Base-by-base conservation (phyloP, 495 filamentous ascomycete genomes). In the Trichodelitschia bisporula region DNA sequence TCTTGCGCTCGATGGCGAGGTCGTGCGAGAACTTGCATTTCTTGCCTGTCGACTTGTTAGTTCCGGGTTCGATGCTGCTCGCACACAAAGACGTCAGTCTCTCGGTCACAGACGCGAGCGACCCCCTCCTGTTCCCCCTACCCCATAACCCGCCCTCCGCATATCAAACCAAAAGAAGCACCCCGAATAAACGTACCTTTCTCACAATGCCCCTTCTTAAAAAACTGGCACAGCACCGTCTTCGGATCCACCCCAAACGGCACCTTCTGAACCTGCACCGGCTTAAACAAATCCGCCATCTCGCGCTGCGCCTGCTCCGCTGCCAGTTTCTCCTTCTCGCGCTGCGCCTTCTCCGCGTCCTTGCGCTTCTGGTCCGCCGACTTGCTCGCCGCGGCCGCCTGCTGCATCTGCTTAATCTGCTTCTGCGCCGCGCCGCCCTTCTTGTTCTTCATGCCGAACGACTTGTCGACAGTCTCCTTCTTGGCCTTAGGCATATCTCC, bases 391-490 rank as follows among this genome's bases (percentile, higher is more conserved):
- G 69, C 61, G 30, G 66, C 65, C 45, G 79, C 70, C 21, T 67
- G 62, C 41, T 73, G 54, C 36, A 97, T 56, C 40, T 75, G 72
- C 33, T 73, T 72, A 36, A 99, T 95, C 36, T 76, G 65, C 46
- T 72, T 86, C 58, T 92, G 77, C 35, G 78, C 82, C 28, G 64
- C 70, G 30, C 65, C 69, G 38, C 86, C 86, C 67, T 91, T 93
- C 69, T 99, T 95, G 48, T 97, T 97, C 61, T 97, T 97, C 83
- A 97, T 90, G 40, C 86, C 86, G 62, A 97, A 97, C 32, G 86
- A 92, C 62, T 54, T 26, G 61, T 97, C 86, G 32, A 83, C 79
- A 36, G 79, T 73, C 10, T 57, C 36, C 50, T 80, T 80, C 26
- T 58, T 45, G 30, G 64, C 52, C 23, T 68, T 61, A 40, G 69